Conservation (phyloP, 768 basidiomycete species). For the Mycena latifolia region DNA sequence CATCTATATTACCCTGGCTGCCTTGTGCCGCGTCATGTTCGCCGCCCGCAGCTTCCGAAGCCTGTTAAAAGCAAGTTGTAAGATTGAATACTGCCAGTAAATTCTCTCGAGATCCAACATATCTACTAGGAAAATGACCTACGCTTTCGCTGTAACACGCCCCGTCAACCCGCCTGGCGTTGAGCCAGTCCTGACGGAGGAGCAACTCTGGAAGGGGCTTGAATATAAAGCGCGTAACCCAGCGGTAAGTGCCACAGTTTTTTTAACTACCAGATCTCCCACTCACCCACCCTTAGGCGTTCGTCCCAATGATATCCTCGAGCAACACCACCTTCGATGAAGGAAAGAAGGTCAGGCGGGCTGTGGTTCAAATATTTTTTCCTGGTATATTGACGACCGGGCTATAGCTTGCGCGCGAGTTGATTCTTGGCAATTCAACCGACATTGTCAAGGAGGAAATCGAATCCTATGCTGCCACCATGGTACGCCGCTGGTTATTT, state of each 20-base stretch:
- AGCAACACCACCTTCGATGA: conserved; percentile 24
- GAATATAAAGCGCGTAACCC: conserved; percentile 32
- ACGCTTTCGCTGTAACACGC: conserved; percentile 31
- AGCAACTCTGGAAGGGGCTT: conserved; percentile 33
- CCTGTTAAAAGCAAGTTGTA: too few species aligned
- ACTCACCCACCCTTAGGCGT: background rate
- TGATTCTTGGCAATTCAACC: conserved; percentile 5
- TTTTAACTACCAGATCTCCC: too few species aligned
- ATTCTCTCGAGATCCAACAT: background rate
- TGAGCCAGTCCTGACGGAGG: conserved; percentile 31
- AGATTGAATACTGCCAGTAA: too few species aligned
- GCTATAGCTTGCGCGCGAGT: conserved; percentile 22
- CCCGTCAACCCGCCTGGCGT: conserved; percentile 32
- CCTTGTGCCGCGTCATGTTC: too few species aligned
- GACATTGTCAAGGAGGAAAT: conserved; percentile 17
- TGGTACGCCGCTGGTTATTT: conserved; percentile 1
- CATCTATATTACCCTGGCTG: too few species aligned
- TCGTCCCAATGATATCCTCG: conserved; percentile 23
- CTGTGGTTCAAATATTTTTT: background rate
- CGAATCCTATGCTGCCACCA: conserved; percentile 17
- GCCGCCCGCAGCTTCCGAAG: too few species aligned
- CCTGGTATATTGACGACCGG: background rate
- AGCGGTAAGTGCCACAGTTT: background rate
- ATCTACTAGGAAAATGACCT: conserved; percentile 11
- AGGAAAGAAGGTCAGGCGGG: conserved; percentile 28